Percentiles rank a stretch among this genome's conserved stretches.
Evolutionary conservation across 2,329 filamentous ascomycete species (phyloP).

Genomic region (Fusarium sp.): DNA sequence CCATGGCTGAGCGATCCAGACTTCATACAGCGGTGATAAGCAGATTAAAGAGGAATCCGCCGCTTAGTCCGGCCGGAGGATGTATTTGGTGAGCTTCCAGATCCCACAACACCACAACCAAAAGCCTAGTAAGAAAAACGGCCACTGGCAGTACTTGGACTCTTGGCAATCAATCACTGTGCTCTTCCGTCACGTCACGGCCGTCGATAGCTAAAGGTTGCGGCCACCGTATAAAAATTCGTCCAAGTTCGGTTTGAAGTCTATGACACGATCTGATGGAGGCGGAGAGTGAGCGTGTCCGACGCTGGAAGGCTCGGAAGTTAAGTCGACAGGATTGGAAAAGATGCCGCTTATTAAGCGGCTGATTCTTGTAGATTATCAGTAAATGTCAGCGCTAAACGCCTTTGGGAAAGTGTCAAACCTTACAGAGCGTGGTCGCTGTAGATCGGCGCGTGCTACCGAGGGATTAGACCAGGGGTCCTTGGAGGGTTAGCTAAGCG

Average conservation of each 20-base stretch:
- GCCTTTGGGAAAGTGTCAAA: not conserved
- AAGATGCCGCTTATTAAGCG: constrained; percentile 39
- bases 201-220: too few species aligned
- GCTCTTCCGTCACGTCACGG: too few species aligned
- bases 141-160: too few species aligned
- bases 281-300: constrained; percentile 18
- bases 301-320: constrained; percentile 12
- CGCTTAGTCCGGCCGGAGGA: not conserved
- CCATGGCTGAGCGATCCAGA: constrained; percentile 16
- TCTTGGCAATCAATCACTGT: too few species aligned
- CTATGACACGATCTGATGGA: constrained; percentile 7
- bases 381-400: constrained; percentile 6
- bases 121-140: too few species aligned
- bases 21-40: not conserved
- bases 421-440: not conserved
- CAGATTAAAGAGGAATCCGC: not conserved
- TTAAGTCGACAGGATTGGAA: not conserved
- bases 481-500: constrained; percentile 6
- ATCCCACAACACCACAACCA: too few species aligned
- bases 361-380: not conserved
- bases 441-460: too few species aligned
- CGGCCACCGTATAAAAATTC: not conserved
- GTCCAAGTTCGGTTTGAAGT: not conserved
- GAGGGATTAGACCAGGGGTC: too few species aligned
- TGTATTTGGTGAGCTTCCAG: not conserved